These are phyloP conservation scores for Stylosanthes scabra DNA, from an alignment of 331 rosid species.

Conservation along the genomic window DNA sequence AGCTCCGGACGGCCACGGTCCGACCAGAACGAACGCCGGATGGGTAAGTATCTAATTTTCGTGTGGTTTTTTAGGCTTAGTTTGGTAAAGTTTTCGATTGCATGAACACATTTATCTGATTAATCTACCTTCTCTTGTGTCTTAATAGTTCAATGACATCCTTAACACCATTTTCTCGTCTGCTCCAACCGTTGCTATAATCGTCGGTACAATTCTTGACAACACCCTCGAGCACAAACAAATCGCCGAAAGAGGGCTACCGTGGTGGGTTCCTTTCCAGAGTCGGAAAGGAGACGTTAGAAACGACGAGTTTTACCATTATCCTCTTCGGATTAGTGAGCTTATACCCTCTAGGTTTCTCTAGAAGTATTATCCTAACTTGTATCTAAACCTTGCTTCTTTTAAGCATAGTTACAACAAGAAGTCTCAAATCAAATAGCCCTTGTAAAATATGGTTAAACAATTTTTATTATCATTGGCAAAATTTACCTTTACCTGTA, in stretches of 20 bases:
- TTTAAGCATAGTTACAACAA: neutral
- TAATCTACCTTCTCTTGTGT: constrained; percentile 18
- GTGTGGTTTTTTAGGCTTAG: neutral
- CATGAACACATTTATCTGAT: constrained; percentile 23
- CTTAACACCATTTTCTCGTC: constrained; percentile 89
- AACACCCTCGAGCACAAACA: constrained; percentile 71
- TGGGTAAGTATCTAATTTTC: constrained; percentile 50
- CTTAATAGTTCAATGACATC: constrained; percentile 83
- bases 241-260: constrained; percentile 71
- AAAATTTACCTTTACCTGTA: constrained; percentile 32
- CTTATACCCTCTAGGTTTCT: constrained; percentile 73
- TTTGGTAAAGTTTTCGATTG: constrained; percentile 5
- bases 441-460: constrained; percentile 14
- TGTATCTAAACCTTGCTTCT: constrained; percentile 20
- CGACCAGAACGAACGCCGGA: constrained; percentile 53
- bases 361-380: constrained; percentile 24
- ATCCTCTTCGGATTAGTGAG: constrained; percentile 71
- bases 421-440: constrained; percentile 1
- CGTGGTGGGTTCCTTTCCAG: constrained; percentile 93
- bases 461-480: constrained; percentile 1
- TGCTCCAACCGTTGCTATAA: constrained; percentile 80
- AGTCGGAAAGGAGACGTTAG: constrained; percentile 75
- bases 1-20: constrained; percentile 72
- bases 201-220: constrained; percentile 81
- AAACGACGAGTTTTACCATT: constrained; percentile 78